Evolutionary conservation across 1,284 basidiomycete species (phyloP).

Genomic region (Ceratobasidium sp.): DNA sequence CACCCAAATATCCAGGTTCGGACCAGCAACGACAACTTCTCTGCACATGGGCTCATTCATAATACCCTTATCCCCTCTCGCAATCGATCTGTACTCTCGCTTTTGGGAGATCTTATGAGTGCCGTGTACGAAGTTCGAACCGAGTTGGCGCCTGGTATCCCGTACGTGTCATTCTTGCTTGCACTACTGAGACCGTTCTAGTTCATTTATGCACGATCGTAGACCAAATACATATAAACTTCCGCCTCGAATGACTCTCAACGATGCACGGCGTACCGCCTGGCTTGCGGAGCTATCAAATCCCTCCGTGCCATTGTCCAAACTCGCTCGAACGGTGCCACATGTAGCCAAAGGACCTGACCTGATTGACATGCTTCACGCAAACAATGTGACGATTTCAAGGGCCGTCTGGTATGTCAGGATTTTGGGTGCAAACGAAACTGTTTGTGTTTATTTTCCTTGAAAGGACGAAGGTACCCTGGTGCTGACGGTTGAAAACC

Average conservation of each 20-base stretch:
- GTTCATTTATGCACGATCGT: slow-evolving; percentile 16
- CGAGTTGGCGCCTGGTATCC: slow-evolving; percentile 61
- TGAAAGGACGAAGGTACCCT: neutral
- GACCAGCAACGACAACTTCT: slow-evolving; percentile 61
- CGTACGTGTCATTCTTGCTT: slow-evolving; percentile 56
- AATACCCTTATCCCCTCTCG: slow-evolving; percentile 47
- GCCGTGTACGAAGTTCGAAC: slow-evolving; percentile 74
- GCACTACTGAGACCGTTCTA: slow-evolving; percentile 18
- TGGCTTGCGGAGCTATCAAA: slow-evolving; percentile 95
- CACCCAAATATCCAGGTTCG: slow-evolving; percentile 51
- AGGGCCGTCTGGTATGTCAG: slow-evolving; percentile 96
- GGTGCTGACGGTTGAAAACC: neutral
- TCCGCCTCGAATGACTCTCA: slow-evolving; percentile 87
- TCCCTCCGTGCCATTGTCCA: slow-evolving; percentile 83
- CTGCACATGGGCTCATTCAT: slow-evolving; percentile 59
- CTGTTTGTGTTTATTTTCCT: slow-evolving; percentile 55
- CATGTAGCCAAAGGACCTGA: slow-evolving; percentile 93
- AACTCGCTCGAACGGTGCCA: slow-evolving; percentile 86
- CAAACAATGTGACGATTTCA: slow-evolving; percentile 79
- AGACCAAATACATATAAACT: slow-evolving; percentile 82
- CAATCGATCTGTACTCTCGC: slow-evolving; percentile 57
- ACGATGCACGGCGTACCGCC: slow-evolving; percentile 83
- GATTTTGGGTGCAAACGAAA: slow-evolving; percentile 94
- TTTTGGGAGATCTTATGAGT: slow-evolving; percentile 79
- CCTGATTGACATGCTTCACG: slow-evolving; percentile 85